Percentiles rank a stretch among this genome's conserved stretches.
Evolutionary conservation across 441 rosid species (phyloP).

Genomic region (Cnidoscolus chayamansa): DNA sequence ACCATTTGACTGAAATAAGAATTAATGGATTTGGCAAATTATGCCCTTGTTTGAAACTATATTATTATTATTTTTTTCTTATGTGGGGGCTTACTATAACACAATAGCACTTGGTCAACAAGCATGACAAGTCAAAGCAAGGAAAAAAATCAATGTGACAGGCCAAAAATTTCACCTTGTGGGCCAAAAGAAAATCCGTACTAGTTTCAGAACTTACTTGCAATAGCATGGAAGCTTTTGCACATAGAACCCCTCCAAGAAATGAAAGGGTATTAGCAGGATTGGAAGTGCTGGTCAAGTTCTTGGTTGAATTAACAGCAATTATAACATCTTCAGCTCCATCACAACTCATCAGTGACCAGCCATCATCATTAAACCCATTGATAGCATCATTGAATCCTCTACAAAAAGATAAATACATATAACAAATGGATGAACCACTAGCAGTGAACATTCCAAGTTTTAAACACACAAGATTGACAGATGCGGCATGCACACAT

Average conservation of each 20-base stretch:
- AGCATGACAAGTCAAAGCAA: background rate
- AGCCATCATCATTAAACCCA: conserved; percentile 97
- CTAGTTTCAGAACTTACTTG: conserved; percentile 52
- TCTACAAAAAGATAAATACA: conserved; percentile 33
- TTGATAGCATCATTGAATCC: conserved; percentile 94
- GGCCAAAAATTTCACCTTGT: background rate
- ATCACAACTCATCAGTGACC: conserved; percentile 78
- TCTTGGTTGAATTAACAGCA: conserved; percentile 76
- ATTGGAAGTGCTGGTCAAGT: conserved; percentile 40
- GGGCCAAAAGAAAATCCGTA: background rate
- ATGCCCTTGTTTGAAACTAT: background rate
- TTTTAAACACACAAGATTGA: background rate
- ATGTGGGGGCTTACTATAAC: background rate
- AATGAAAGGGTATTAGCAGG: conserved; percentile 57
- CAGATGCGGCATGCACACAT: background rate
- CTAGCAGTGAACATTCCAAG: background rate
- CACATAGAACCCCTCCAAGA: conserved; percentile 93
- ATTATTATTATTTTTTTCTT: background rate
- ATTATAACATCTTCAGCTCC: conserved; percentile 88
- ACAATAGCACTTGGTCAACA: background rate
- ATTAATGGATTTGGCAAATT: background rate
- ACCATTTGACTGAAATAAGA: background rate
- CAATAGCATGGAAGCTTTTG: conserved; percentile 96
- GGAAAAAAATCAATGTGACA: background rate
- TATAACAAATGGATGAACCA: background rate